phyloP scores from a whole-genome alignment of 306 rosid genomes.

The Urtica urens region DNA sequence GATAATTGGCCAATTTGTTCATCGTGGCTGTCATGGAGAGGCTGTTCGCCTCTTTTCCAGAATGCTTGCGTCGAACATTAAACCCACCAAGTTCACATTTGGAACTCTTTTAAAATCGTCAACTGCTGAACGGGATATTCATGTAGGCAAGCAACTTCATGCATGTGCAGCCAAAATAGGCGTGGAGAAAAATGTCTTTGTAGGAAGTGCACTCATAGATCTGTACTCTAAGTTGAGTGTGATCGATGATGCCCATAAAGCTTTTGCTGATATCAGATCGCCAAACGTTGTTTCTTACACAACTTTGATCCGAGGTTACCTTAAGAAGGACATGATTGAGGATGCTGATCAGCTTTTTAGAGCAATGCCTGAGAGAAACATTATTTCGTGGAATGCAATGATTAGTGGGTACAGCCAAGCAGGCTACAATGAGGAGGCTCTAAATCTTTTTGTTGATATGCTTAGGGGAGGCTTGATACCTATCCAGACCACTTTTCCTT shows the following conservation, averaged over 20 bases:
- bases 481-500: constrained; percentile 65
- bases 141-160: constrained; percentile 57
- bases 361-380: constrained; percentile 65
- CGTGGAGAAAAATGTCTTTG: constrained; percentile 47
- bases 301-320: constrained; percentile 54
- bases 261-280: constrained; percentile 37
- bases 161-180: constrained; percentile 48
- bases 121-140: constrained; percentile 26
- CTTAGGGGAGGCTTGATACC: constrained; percentile 59
- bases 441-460: constrained; percentile 49
- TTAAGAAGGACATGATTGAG: constrained; percentile 41
- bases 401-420: constrained; percentile 75
- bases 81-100: constrained; percentile 72
- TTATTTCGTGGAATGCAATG: constrained; percentile 81
- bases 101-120: constrained; percentile 58
- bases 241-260: constrained; percentile 42
- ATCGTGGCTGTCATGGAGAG: constrained; percentile 31
- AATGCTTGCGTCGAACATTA: constrained; percentile 39
- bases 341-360: constrained; percentile 51
- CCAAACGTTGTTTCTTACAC: constrained; percentile 88
- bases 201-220: constrained; percentile 69
- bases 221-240: constrained; percentile 58
- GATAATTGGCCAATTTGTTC: constrained; percentile 39
- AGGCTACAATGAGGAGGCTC: constrained; percentile 78
- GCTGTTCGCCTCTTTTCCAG: constrained; percentile 48